Conservation (phyloP, 2,329 filamentous ascomycete genomes). For the Cladosporium sp. region DNA sequence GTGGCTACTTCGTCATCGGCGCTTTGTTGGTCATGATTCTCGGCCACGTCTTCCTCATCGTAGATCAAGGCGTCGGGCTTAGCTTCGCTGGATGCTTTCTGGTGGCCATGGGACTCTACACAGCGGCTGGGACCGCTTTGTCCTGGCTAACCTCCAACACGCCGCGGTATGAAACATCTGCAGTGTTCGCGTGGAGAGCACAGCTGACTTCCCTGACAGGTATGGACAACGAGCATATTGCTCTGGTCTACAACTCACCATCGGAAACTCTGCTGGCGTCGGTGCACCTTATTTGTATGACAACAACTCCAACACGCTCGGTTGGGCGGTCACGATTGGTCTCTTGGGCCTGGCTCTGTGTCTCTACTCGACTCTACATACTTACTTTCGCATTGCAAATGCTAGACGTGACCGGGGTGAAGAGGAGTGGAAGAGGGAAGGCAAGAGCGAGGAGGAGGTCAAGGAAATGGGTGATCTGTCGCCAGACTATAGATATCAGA, state of each 20-base stretch:
- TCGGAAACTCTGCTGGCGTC: conserved; percentile 67
- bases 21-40: conserved; percentile 54
- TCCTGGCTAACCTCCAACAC: conserved; percentile 42
- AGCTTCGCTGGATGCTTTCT: conserved; percentile 55
- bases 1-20: conserved; percentile 60
- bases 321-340: not conserved
- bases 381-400: conserved; percentile 36
- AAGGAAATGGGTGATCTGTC: conserved; percentile 41
- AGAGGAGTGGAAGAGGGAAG: conserved; percentile 36
- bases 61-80: conserved; percentile 55
- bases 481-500: not conserved
- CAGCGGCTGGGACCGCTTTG: conserved; percentile 51
- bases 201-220: conserved; percentile 49
- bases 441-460: conserved; percentile 39
- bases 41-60: conserved; percentile 56
- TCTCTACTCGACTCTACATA: conserved; percentile 27
- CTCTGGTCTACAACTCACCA: conserved; percentile 65
- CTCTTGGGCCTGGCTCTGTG: not conserved
- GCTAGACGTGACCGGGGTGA: conserved; percentile 34
- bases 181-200: too few species aligned
- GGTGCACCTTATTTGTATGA: conserved; percentile 41
- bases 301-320: conserved; percentile 1
- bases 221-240: conserved; percentile 73
- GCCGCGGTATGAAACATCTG: too few species aligned
- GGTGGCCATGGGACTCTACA: conserved; percentile 42